Base-by-base conservation (phyloP, 106 monocot species). In the Allium cepa region DNA sequence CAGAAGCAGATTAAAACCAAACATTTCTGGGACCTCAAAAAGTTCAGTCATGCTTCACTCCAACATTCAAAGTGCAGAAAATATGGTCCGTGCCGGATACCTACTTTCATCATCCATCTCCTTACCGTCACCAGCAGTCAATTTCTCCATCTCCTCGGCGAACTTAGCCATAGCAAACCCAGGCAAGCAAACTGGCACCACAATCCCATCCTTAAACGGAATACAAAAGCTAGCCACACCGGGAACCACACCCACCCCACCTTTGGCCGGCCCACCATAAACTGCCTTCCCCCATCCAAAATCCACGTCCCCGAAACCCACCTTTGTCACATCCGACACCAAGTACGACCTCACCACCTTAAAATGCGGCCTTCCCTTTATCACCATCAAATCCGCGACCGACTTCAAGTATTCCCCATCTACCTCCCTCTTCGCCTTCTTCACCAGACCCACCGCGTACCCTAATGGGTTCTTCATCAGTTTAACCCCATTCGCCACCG, bases 201-300 rank as follows among this genome's bases (percentile, higher is more conserved):
- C 69, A 12, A 82, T 69, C 11, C 87, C 91, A 15, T 15, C 63
- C 47, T 45, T 78, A 68, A 59, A 81, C 14, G 83, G 75, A 16
- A 86, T 59, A 52, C 67, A 81, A 58, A 79, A 86, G 52, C 79
- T 82, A 8, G 80, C 80, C 46, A 88, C 62, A 10, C 87, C 83
- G 3, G 87, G 87, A 9, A 82, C 69, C 22, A 71, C 73, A 46
- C 79, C 88, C 0, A 77, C 81, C 0, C 75, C 85, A 15, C 83
- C 90, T 59, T 68, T 74, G 26, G 83, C 81, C 52, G 81, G 81
- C 1, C 81, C 80, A 15, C 86, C 81, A 61, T 83, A 82, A 53
- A n/a, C 72, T 1, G 84, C 72, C 79, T 81, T 77, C 12, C 91
- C 91, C 87, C 91, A 91, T 9, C 91, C 86, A 58, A 77, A 84